Conservation (phyloP, 2,329 filamentous ascomycete species). For the Oidium heveae region DNA sequence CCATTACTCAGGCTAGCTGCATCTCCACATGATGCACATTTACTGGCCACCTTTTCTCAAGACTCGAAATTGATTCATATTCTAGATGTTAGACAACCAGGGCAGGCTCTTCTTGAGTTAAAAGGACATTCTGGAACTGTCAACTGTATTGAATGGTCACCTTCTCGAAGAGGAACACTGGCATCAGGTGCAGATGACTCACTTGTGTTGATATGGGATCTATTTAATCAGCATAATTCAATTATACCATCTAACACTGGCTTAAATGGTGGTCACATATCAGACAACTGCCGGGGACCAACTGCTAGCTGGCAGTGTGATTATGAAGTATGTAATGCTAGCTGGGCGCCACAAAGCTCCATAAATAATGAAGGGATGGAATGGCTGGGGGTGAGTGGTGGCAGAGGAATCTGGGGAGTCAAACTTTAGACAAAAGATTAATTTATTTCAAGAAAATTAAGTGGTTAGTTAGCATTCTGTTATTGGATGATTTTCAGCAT, state of each 20-base stretch:
- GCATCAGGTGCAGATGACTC: slow-evolving; percentile 84
- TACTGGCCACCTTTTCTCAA: slow-evolving; percentile 89
- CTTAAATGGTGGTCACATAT: slow-evolving; percentile 23
- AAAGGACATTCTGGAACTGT: slow-evolving; percentile 66
- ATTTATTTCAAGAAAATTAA: no score
- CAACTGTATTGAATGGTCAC: slow-evolving; percentile 93
- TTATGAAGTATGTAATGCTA: slow-evolving; percentile 65
- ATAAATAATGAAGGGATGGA: slow-evolving; percentile 46
- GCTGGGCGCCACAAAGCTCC: slow-evolving; percentile 53
- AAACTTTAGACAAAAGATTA: slow-evolving; percentile 7
- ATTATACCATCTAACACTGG: slow-evolving; percentile 14
- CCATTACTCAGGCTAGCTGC: slow-evolving; percentile 62
- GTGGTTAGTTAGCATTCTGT: no score
- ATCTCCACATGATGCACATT: slow-evolving; percentile 82
- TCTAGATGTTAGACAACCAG: slow-evolving; percentile 84
- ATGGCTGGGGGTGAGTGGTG: slow-evolving; percentile 64
- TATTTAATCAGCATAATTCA: slow-evolving; percentile 33
- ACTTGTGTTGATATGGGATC: slow-evolving; percentile 79
- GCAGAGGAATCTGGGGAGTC: slow-evolving; percentile 52
- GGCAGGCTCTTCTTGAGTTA: slow-evolving; percentile 80
- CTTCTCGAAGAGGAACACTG: slow-evolving; percentile 59
- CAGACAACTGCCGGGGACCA: slow-evolving; percentile 37
- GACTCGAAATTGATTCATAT: slow-evolving; percentile 86
- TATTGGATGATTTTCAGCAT: no score
- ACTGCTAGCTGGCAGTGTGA: slow-evolving; percentile 64